Evolutionary conservation across 2,329 filamentous ascomycete genomes (phyloP).

Genomic region (Sclerotinia trifoliorum): DNA sequence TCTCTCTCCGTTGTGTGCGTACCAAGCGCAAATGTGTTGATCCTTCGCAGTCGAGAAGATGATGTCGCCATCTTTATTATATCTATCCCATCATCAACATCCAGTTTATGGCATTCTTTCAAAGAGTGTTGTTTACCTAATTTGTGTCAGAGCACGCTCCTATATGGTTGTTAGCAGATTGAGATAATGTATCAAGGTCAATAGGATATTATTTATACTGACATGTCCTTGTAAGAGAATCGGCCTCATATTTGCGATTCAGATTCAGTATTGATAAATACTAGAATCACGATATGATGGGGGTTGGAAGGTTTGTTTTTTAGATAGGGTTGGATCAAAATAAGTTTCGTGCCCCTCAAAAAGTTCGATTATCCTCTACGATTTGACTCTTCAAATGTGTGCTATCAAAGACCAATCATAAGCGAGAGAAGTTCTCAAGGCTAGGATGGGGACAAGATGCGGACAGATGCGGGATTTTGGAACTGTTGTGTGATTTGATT

Average conservation of each 20-base stretch:
- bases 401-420: constrained; percentile 22
- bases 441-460: neutral
- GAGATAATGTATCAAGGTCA: constrained; percentile 17
- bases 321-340: constrained; percentile 17
- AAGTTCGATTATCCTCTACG: constrained; percentile 25
- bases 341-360: constrained; percentile 24
- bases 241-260: constrained; percentile 76
- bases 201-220: constrained; percentile 39
- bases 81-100: constrained; percentile 50
- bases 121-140: constrained; percentile 59
- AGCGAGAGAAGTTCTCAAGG: constrained; percentile 2
- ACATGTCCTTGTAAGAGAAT: constrained; percentile 93
- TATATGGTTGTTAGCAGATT: constrained; percentile 37
- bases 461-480: constrained; percentile 3
- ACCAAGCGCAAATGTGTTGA: constrained; percentile 96
- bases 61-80: constrained; percentile 92
- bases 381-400: constrained; percentile 24
- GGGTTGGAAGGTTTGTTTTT: constrained; percentile 12
- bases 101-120: constrained; percentile 21
- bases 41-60: constrained; percentile 96
- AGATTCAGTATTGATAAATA: constrained; percentile 20
- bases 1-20: constrained; percentile 94
- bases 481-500: neutral
- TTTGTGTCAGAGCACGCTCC: constrained; percentile 93
- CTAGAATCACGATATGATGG: constrained; percentile 17